phyloP scores from a whole-genome alignment of 345 rosid genomes.

The Bretschneidera sinensis region DNA sequence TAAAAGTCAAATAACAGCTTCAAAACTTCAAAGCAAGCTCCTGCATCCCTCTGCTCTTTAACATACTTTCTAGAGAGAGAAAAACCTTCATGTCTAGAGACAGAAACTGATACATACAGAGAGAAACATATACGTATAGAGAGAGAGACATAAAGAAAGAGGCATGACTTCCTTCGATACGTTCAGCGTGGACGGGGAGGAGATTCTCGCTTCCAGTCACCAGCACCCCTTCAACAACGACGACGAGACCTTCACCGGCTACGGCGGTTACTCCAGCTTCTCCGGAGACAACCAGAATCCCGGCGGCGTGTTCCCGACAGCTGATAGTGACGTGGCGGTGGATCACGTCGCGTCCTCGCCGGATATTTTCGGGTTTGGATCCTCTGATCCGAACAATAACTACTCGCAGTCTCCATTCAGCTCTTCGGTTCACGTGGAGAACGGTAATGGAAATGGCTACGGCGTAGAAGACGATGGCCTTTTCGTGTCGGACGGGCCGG shows the following conservation, averaged over 20 bases:
- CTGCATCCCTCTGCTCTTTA: not conserved
- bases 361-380: constrained; percentile 44
- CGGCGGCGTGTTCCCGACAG: constrained; percentile 21
- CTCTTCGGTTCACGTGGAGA: constrained; percentile 38
- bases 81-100: not conserved
- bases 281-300: not conserved
- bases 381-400: constrained; percentile 39
- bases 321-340: constrained; percentile 37
- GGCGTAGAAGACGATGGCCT: constrained; percentile 26
- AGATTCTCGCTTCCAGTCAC: constrained; percentile 24
- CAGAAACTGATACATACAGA: not conserved
- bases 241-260: constrained; percentile 33
- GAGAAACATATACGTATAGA: not conserved
- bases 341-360: constrained; percentile 40
- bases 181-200: constrained; percentile 38
- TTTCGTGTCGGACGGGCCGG: constrained; percentile 55
- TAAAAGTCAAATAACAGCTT: not conserved
- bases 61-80: not conserved
- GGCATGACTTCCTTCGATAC: constrained; percentile 49
- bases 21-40: not conserved
- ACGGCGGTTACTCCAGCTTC: constrained; percentile 51
- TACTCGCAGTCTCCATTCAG: constrained; percentile 48
- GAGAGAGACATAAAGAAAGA: not conserved
- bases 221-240: constrained; percentile 32
- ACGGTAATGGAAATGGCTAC: constrained; percentile 52